Base-by-base conservation (phyloP, 352 stramenopile species). In the Hyphochytrium catenoides region DNA sequence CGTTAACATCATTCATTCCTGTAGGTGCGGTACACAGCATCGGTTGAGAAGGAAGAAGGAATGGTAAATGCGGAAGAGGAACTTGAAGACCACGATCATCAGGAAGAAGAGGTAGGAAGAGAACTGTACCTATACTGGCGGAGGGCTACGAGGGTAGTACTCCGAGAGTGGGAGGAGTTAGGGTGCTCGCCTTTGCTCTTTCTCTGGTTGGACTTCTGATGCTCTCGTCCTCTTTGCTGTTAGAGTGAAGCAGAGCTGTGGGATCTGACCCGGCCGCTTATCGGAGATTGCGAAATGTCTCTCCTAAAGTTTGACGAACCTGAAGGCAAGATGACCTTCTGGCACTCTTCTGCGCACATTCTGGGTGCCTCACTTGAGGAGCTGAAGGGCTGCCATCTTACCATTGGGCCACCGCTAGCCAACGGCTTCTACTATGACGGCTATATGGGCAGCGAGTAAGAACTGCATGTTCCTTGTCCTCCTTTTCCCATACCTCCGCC, bases 401-500 rank as follows among this genome's bases (percentile, higher is more conserved):
- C 86, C 3, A 95, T 97, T 51, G 90, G 91, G 8, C 91, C 91
- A 16, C 83, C 75, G 23, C 59, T 95, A 18, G 73, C 91, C 26
- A 77, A 82, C 34, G 91, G 91, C 14, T 98, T 98, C 50, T 98
- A 97, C 57, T 98, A 98, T 52, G 91, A 98, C 71, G 89, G 77
- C 44, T 99, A 96, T 65, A 96, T 98, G 81, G 92, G 92, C 39
- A 56, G 62, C 18, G 47, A 74, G 47, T 50, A 34, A 18, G 36
- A 31, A 57, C 5, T 15, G 36, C 16, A 3, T 19, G 39, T 48
- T 35, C 24, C 16, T n/a, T 47, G 31, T 52, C 3, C n/a, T n/a
- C n/a, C n/a, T n/a, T n/a, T n/a, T n/a, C n/a, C n/a, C n/a, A n/a
- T n/a, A n/a, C n/a, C n/a, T n/a, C n/a, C n/a, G n/a, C n/a, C n/a